Base-by-base conservation (phyloP, 345 rosid genomes). In the Dimocarpus longan region DNA sequence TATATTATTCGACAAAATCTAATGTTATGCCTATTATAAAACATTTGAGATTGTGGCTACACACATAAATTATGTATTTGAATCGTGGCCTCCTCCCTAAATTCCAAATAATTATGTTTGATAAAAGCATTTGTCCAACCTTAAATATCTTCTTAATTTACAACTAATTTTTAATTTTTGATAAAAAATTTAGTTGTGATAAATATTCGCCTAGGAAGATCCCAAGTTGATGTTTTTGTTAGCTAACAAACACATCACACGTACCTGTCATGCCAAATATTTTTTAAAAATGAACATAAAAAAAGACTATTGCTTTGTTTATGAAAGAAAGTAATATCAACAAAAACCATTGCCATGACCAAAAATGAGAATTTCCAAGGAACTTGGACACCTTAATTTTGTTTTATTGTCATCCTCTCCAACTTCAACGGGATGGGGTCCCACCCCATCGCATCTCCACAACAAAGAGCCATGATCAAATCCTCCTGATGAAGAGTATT, bases 401-500 rank as follows among this genome's bases (percentile, higher is more conserved):
- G 21, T 21, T 37, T 66, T 66, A 22, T 67, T 52, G 50, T n/a
- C 72, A 76, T 50, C 15, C 28, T 52, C 28, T 11, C 16, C 68
- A 15, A 24, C 40, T 26, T 11, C 9, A 63, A 57, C 7, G 6
- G 5, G 10, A 4, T 4, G 22, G 44, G 15, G 43, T 15, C 37
- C 76, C 43, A 59, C 6, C 8, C 19, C 21, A 42, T 54, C 19
- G 6, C 67, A n/a, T 74, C 77, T 13, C 8, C 68, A 48, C 26
- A 44, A 63, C 40, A 67, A 66, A 24, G 66, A 54, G 5, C 12
- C 64, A 66, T 11, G 12, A 16, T 54, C 59, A 75, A 75, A 46
- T 66, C 71, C 71, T 46, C 8, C 32, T 66, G 78, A 75, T 75
- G 63, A 46, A 66, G 64, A 48, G 26, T 48, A 48, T 65, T 10